Percentiles rank a stretch among this genome's conserved stretches.
These are phyloP conservation scores for Tinospora cordifolia DNA, from an alignment of 164 flowering plant genomes.

Conservation along the genomic window DNA sequence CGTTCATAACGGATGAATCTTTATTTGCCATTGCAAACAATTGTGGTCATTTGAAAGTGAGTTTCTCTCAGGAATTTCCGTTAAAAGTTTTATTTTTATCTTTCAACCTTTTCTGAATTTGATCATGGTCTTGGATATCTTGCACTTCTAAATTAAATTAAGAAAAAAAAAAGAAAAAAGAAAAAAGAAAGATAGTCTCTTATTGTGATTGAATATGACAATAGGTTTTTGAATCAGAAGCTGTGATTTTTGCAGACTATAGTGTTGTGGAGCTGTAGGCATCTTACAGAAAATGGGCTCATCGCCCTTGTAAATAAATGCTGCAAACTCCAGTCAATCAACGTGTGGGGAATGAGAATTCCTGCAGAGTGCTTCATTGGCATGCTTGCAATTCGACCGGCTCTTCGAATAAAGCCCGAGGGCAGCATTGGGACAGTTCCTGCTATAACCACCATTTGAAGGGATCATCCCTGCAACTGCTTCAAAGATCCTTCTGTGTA, in stretches of 20 bases:
- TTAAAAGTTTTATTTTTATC: background rate
- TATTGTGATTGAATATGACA: no score
- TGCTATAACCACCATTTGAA: background rate
- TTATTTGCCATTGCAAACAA: slow-evolving; percentile 63
- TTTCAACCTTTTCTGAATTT: background rate
- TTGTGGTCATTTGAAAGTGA: slow-evolving; percentile 73
- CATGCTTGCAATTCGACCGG: slow-evolving; percentile 63
- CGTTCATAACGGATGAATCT: slow-evolving; percentile 88
- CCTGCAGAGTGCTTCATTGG: slow-evolving; percentile 60
- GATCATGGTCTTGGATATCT: background rate
- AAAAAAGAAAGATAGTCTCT: background rate
- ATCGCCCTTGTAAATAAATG: slow-evolving; percentile 64
- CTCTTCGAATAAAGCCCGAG: slow-evolving; percentile 63
- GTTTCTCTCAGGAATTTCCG: background rate
- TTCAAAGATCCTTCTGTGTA: no score
- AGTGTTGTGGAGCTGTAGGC: slow-evolving; percentile 90
- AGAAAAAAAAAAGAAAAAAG: background rate
- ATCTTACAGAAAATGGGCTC: slow-evolving; percentile 82
- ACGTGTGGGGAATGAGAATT: slow-evolving; percentile 81
- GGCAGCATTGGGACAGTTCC: slow-evolving; percentile 8
- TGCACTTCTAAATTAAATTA: background rate
- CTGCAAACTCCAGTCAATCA: slow-evolving; percentile 60
- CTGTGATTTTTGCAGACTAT: slow-evolving; percentile 40
- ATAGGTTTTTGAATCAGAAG: no score
- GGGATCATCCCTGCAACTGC: background rate